phyloP scores from a whole-genome alignment of 805 yeast genomes.

The Dipodascus geniculatus region DNA sequence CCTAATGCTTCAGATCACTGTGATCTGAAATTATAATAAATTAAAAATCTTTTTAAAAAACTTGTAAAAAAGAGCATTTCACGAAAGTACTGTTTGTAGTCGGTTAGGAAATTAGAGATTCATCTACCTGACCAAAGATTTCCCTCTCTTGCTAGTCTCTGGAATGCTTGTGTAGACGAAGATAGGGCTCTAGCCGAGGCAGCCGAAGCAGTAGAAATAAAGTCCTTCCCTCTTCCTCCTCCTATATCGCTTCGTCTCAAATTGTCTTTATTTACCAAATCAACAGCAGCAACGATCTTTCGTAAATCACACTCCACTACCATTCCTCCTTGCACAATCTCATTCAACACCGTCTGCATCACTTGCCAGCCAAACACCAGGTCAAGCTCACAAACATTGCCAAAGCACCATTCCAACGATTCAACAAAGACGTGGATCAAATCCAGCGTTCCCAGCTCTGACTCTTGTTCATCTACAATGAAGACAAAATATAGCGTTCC shows the following conservation, averaged over 20 bases:
- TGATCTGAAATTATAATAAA: too few species aligned
- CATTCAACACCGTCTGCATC: conserved; percentile 71
- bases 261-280: conserved; percentile 25
- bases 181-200: conserved; percentile 17
- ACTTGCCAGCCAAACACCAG: conserved; percentile 99
- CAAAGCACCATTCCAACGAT: conserved; percentile 83
- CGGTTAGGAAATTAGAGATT: too few species aligned
- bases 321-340: conserved; percentile 95
- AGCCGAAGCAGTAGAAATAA: conserved; percentile 12
- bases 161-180: conserved; percentile 18
- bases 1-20: too few species aligned
- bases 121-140: conserved; percentile 13
- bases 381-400: conserved; percentile 90
- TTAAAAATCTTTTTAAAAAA: too few species aligned
- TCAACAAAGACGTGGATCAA: conserved; percentile 95
- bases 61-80: too few species aligned
- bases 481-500: conserved; percentile 95
- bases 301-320: conserved; percentile 84
- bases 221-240: conserved; percentile 8
- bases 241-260: conserved; percentile 4
- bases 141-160: conserved; percentile 17
- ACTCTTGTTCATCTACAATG: conserved; percentile 90
- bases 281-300: conserved; percentile 57
- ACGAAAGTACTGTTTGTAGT: too few species aligned
- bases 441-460: conserved; percentile 90